Base-by-base conservation (phyloP, 2,329 filamentous ascomycete genomes). In the Colletotrichum brevisporum region DNA sequence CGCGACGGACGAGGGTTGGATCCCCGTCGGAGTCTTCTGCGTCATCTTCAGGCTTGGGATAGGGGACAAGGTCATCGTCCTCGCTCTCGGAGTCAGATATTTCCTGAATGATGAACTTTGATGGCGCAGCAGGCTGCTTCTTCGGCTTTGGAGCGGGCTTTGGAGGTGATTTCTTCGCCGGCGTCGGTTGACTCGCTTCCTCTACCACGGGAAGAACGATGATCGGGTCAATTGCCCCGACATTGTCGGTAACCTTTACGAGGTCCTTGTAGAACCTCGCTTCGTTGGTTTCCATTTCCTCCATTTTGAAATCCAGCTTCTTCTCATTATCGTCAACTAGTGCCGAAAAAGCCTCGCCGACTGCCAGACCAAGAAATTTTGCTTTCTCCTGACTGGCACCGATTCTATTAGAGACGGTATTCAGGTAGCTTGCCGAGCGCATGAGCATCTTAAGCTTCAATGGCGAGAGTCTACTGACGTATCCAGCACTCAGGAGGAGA, bases 21-120 rank as follows among this genome's bases (percentile, higher is more conserved):
- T 99, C 97, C 45, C 98, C 95, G 66, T 98, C 94, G 0, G 94
- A 95, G 76, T 99, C 96, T 76, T 97, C 94, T 0, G 90, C 88
- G 73, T 99, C 96, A 2, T 93, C 94, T 75, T 94, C 93, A 0
- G 94, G 94, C 78, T 97, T 98, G 15, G 89, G 88, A 74, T 98
- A 97, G 1, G 93, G 88, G 2, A 89, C 83, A 1, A 98, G 83
- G 69, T 93, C 92, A 16, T 91, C 89, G 39, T 90, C 87, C 53
- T 91, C 89, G 9, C 85, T 85, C 1, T 88, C 86, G 2, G 87
- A 86, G 10, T 87, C 86, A 26, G 86, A 83, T 10, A 94, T 77
- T 75, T 94, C 92, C 78, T 94, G 87, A 16, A 92, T 89, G 18
- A 91, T 83, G 21, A 89, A 83, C 67, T 79, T 75, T 81, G 71